phyloP scores from a whole-genome alignment of 1,284 basidiomycete genomes.

The Cryptococcus sp. region DNA sequence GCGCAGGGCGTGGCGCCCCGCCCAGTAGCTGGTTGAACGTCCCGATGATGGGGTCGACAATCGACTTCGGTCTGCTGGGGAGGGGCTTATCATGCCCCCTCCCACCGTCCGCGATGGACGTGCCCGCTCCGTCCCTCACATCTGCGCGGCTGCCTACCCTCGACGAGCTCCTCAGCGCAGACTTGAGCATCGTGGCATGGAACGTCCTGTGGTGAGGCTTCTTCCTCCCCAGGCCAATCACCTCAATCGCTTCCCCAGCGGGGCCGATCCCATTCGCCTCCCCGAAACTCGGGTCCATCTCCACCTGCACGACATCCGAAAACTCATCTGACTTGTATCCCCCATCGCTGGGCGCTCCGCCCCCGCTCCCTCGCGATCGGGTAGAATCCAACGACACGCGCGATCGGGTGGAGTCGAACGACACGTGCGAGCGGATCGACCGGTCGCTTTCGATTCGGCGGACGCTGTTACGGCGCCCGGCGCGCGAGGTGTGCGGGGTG shows the following conservation, averaged over 20 bases:
- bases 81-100: constrained; percentile 24
- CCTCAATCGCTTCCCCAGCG: constrained; percentile 35
- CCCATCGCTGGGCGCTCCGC: constrained; percentile 3
- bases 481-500: constrained; percentile 23
- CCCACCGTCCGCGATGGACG: background rate
- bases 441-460: constrained; percentile 7
- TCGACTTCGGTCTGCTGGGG: constrained; percentile 25
- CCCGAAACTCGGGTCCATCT: constrained; percentile 31
- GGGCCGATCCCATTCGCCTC: constrained; percentile 25
- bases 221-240: constrained; percentile 37
- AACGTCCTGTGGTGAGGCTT: constrained; percentile 34
- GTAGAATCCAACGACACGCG: constrained; percentile 30
- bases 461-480: constrained; percentile 1
- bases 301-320: constrained; percentile 10
- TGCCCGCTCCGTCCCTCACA: background rate
- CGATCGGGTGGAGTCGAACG: constrained; percentile 29
- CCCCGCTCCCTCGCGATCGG: constrained; percentile 10
- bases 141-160: constrained; percentile 5
- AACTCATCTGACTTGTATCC: constrained; percentile 3
- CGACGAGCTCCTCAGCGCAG: constrained; percentile 25
- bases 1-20: background rate
- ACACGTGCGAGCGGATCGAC: constrained; percentile 25
- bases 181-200: constrained; percentile 30
- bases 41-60: constrained; percentile 13
- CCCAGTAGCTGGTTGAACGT: background rate